Evolutionary conservation across 2,329 filamentous ascomycete genomes (phyloP).

Genomic region (Phialocephala subalpina): DNA sequence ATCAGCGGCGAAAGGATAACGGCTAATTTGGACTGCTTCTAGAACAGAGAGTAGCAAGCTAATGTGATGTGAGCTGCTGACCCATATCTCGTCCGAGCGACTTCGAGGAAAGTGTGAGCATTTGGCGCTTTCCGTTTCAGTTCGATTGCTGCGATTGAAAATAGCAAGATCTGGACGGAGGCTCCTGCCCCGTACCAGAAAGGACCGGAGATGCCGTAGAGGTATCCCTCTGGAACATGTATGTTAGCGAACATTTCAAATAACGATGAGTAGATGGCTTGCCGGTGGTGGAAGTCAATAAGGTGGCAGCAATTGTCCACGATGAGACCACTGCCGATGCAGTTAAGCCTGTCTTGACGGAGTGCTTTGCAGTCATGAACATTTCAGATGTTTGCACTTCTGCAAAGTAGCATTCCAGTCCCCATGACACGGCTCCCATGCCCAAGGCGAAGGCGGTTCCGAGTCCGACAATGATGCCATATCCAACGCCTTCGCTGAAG

Average conservation of each 20-base stretch:
- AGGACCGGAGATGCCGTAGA: slow-evolving; percentile 71
- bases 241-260: slow-evolving; percentile 59
- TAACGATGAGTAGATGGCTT: background rate
- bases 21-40: slow-evolving; percentile 1
- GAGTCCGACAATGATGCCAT: slow-evolving; percentile 29
- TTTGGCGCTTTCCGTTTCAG: slow-evolving; percentile 85
- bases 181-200: slow-evolving; percentile 70
- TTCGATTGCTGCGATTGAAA: slow-evolving; percentile 87
- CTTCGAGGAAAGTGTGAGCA: slow-evolving; percentile 62
- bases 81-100: background rate
- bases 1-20: background rate
- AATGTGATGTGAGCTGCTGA: background rate
- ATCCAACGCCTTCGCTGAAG: slow-evolving; percentile 21
- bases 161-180: slow-evolving; percentile 80
- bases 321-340: slow-evolving; percentile 88
- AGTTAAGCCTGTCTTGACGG: slow-evolving; percentile 86
- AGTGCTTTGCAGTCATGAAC: slow-evolving; percentile 85
- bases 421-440: slow-evolving; percentile 20
- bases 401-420: slow-evolving; percentile 63
- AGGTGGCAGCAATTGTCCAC: slow-evolving; percentile 89
- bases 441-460: slow-evolving; percentile 26
- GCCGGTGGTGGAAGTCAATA: slow-evolving; percentile 52
- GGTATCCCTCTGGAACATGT: slow-evolving; percentile 73
- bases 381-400: slow-evolving; percentile 18
- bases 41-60: background rate